Base-by-base conservation (phyloP, 805 yeast species). In the Pichia manshurica region DNA sequence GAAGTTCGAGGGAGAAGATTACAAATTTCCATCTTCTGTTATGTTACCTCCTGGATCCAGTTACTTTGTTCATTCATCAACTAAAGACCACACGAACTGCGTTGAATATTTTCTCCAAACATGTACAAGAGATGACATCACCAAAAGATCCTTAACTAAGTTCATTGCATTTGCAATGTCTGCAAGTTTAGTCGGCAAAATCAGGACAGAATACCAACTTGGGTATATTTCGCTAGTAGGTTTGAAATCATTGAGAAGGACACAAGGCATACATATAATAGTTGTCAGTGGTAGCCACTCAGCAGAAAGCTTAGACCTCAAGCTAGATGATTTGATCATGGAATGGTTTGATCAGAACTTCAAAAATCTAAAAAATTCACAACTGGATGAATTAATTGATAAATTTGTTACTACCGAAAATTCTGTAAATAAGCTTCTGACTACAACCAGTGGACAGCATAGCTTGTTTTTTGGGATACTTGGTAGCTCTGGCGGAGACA, bases 171-270 rank as follows among this genome's bases (percentile, higher is more conserved):
- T 68, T 57, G 44, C 75, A n/a, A 55, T 83, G 53, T 67, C 78
- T 0, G 52, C 68, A 7, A 63, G 71, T 1, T 65, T 78, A 17
- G 61, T 67, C 1, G 65, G 72, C 2, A 80, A 75, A 41, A 61
- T 84, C 16, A 64, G 90, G 51, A 71, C 70, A 17, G 74, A 72
- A 53, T 72, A 71, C 49, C 84, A 79, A 52, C 60, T 84, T 46
- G 90, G 87, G 0, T 84, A 84, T 57, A 69, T 73, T 5, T 78
- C 82, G 0, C 53, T 73, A n/a, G 76, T 81, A 19, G 88, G 88
- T 0, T 47, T 73, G 22, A 64, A 85, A 49, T 55, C 74, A 0
- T 60, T 78, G 25, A 66, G 80, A 46, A 68, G 71, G 20, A 74
- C 81, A 0, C 61, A 75, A 29, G 91, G 91, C 1, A 50, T 83